Evolutionary conservation across 768 basidiomycete species (phyloP).

Genomic region (Collybia mongolica): DNA sequence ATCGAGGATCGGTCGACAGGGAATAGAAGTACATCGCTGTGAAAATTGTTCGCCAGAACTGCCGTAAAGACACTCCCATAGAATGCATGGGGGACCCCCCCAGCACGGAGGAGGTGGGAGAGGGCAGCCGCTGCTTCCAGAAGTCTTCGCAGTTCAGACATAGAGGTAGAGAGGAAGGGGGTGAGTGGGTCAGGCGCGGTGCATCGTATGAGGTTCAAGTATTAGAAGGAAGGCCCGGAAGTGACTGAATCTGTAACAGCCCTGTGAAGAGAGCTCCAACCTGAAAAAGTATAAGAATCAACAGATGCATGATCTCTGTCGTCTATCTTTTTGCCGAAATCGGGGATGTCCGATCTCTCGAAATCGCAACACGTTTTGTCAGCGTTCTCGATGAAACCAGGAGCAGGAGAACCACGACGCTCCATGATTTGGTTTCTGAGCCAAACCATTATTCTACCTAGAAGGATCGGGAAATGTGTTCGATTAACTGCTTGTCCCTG

Average conservation of each 20-base stretch:
- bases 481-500: too few species aligned
- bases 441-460: too few species aligned
- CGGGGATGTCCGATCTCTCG: conserved; percentile 47
- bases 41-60: conserved; percentile 60
- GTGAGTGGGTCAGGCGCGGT: conserved; percentile 35
- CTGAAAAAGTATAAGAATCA: conserved; percentile 43
- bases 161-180: conserved; percentile 29
- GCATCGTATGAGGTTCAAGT: conserved; percentile 55
- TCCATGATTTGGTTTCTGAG: too few species aligned
- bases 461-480: too few species aligned
- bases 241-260: conserved; percentile 51
- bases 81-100: conserved; percentile 75
- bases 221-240: conserved; percentile 33
- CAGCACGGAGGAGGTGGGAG: conserved; percentile 57
- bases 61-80: conserved; percentile 75
- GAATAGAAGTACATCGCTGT: conserved; percentile 56
- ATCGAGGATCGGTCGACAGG: conserved; percentile 1
- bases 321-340: conserved; percentile 32
- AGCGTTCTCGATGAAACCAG: conserved; percentile 37
- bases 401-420: conserved; percentile 20
- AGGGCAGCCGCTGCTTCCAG: conserved; percentile 77
- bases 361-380: conserved; percentile 38
- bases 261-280: conserved; percentile 42
- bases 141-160: conserved; percentile 74
- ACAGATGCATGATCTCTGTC: conserved; percentile 43